Percentiles rank a stretch among this genome's conserved stretches.
phyloP scores from a whole-genome alignment of 1,139 yeast genomes.

The Schizosaccharomyces versatilis region DNA sequence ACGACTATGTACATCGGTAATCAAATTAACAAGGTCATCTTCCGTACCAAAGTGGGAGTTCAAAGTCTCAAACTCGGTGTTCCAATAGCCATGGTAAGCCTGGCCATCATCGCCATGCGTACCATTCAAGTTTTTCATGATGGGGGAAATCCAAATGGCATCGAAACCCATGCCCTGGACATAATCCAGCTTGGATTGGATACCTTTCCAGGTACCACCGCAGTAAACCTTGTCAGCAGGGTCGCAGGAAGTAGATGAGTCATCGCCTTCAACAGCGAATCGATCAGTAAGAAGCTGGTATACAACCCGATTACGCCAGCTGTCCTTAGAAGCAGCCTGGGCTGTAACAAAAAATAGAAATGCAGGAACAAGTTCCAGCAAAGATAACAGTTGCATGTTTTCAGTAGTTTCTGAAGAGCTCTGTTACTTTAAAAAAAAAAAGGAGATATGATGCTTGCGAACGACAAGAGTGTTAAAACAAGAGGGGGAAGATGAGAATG shows the following conservation, averaged over 20 bases:
- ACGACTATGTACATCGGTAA: conserved; percentile 8
- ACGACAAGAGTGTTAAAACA: neutral
- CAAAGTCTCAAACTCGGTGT: conserved; percentile 6
- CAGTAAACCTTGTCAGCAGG: conserved; percentile 8
- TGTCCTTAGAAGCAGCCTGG: conserved; percentile 1
- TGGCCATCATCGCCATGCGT: conserved; percentile 9
- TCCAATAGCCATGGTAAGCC: conserved; percentile 12
- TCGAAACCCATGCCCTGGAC: conserved; percentile 11
- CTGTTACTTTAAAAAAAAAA: no score
- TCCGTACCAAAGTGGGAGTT: conserved; percentile 10
- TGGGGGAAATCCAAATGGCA: conserved; percentile 12
- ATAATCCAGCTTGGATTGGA: conserved; percentile 8
- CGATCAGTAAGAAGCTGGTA: conserved; percentile 11
- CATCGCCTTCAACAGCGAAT: conserved; percentile 8
- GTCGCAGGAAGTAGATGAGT: conserved; percentile 5
- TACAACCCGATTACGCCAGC: conserved; percentile 9
- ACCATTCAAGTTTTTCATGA: conserved; percentile 6
- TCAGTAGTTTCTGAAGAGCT: neutral
- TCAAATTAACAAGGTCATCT: conserved; percentile 7
- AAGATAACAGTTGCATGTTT: neutral
- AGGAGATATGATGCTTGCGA: no score
- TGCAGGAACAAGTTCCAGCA: neutral
- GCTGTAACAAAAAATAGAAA: neutral
- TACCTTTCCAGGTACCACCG: conserved; percentile 12
- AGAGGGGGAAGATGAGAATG: neutral